These are phyloP conservation scores for Colletotrichum sp. DNA, from an alignment of 2,329 filamentous ascomycete genomes.

Conservation along the genomic window DNA sequence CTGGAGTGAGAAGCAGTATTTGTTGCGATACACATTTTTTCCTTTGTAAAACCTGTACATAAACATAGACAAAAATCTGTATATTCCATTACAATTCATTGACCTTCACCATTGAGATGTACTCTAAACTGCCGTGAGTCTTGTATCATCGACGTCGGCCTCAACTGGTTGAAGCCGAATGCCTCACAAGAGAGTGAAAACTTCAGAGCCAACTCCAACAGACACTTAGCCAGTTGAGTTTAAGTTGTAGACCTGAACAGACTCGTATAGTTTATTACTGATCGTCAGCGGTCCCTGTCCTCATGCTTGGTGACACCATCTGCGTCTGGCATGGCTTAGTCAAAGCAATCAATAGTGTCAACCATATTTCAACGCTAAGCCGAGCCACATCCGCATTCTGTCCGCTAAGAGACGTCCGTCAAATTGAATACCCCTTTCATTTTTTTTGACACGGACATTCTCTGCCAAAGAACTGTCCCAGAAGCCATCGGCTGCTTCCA, in stretches of 20 bases:
- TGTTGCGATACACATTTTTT: not conserved
- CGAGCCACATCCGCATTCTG: not conserved
- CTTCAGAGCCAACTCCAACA: not conserved
- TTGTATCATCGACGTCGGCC: not conserved
- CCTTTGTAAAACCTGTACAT: not conserved
- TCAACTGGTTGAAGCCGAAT: not conserved
- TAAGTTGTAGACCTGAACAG: not conserved
- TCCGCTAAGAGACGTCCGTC: not conserved
- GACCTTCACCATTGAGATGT: not conserved
- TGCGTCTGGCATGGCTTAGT: not conserved
- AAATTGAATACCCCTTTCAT: not conserved
- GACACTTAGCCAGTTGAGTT: not conserved
- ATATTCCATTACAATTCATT: not conserved
- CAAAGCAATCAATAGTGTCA: not conserved
- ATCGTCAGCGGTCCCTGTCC: not conserved
- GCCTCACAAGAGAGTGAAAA: not conserved
- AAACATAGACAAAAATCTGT: not conserved
- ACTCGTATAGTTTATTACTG: not conserved
- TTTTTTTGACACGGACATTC: fast-evolving
- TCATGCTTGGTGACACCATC: not conserved
- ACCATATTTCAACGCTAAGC: not conserved
- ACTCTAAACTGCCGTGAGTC: not conserved
- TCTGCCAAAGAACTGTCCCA: not conserved
- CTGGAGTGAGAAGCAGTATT: not conserved
- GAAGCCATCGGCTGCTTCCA: not conserved